Percentiles rank a stretch among this genome's conserved stretches.
Evolutionary conservation across 805 yeast species (phyloP).

Genomic region (Candida nanaspora): DNA sequence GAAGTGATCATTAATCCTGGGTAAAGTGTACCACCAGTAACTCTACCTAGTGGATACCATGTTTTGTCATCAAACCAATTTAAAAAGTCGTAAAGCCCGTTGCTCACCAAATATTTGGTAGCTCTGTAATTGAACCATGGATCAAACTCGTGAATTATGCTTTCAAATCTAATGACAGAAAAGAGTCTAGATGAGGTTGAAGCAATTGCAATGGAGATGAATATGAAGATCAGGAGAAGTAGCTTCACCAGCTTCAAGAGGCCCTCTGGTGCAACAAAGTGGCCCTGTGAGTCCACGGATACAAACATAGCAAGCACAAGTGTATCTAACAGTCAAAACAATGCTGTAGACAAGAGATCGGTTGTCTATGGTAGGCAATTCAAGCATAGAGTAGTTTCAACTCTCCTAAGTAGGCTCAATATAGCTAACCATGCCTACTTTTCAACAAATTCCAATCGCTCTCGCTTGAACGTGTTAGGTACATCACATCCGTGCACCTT

Average conservation of each 20-base stretch:
- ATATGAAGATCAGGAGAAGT: conserved; percentile 58
- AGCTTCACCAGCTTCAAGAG: conserved; percentile 19
- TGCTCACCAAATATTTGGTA: conserved; percentile 79
- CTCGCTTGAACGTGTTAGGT: no score
- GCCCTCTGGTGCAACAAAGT: conserved; percentile 14
- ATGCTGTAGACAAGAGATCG: no score
- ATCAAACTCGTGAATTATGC: conserved; percentile 95
- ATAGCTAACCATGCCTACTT: no score
- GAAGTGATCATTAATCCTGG: conserved; percentile 98
- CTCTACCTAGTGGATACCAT: conserved; percentile 99
- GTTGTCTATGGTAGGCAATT: no score
- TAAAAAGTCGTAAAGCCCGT: conserved; percentile 83
- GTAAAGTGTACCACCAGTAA: conserved; percentile 96
- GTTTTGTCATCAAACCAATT: conserved; percentile 99
- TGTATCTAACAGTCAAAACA: neutral
- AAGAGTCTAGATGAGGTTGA: conserved; percentile 88
- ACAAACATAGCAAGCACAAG: conserved; percentile 5
- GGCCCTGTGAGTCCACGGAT: conserved; percentile 20
- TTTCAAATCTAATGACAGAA: conserved; percentile 93
- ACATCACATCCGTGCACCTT: no score
- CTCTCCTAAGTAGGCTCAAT: no score
- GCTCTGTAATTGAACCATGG: conserved; percentile 98
- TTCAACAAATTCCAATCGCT: no score
- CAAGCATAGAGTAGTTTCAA: no score
- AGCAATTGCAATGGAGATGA: conserved; percentile 79